Conservation (phyloP, 176 grass and related monocot genomes). For the Oryza longistaminata region DNA sequence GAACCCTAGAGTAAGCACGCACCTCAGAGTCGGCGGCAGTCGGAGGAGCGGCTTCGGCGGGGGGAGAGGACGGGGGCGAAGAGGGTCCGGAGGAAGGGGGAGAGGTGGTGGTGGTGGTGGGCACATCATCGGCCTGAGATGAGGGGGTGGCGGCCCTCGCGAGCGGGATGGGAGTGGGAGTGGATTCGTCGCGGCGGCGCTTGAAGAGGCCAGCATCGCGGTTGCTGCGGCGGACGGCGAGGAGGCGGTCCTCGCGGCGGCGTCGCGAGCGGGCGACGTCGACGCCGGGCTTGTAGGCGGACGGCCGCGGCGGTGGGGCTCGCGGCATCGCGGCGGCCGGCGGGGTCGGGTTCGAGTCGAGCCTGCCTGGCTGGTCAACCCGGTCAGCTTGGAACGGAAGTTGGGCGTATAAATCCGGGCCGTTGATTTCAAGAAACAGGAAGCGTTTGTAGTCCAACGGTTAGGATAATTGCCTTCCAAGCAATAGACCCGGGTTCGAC, state of each 20-base stretch:
- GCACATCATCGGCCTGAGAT: conserved; percentile 12
- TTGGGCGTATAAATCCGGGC: no score
- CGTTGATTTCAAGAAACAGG: no score
- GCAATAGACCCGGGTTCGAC: conserved; percentile 52
- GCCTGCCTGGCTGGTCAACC: no score
- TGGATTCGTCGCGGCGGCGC: conserved; percentile 54
- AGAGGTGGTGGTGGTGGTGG: neutral
- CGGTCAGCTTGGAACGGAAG: no score
- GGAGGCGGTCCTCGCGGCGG: conserved; percentile 60
- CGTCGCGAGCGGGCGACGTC: conserved; percentile 51
- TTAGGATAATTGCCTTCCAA: conserved; percentile 95
- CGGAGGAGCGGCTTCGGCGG: neutral
- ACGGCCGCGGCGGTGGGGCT: conserved; percentile 24
- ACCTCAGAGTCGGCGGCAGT: conserved; percentile 39
- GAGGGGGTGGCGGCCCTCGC: neutral
- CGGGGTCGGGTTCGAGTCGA: no score
- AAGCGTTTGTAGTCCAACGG: no score
- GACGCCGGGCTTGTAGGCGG: conserved; percentile 62
- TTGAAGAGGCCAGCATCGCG: conserved; percentile 74
- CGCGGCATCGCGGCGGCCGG: conserved; percentile 29
- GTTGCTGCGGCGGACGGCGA: conserved; percentile 61
- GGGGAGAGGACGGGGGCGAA: conserved; percentile 10
- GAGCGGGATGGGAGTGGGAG: neutral
- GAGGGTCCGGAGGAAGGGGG: conserved; percentile 16
- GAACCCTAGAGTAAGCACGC: conserved; percentile 21